A percentile compares a stretch with the other conserved stretches of the same genome.
phyloP scores from a whole-genome alignment of 108 stramenopile species.

The Aurantiochytrium sp. region DNA sequence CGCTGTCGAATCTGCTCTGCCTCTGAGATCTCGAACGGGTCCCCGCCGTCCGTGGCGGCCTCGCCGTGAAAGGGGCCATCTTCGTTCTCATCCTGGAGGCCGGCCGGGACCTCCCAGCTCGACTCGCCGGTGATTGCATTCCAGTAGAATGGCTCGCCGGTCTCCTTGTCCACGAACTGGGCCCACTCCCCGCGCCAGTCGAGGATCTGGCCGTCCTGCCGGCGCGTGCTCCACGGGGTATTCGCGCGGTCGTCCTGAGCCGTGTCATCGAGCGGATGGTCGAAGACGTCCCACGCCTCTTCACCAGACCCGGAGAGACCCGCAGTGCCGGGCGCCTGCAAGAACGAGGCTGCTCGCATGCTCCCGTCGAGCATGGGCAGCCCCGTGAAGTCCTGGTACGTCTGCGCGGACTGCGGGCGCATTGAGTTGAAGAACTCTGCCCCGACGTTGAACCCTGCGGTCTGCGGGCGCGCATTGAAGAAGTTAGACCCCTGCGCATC shows the following conservation, averaged over 20 bases:
- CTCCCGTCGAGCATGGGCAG: not conserved
- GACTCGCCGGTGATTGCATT: constrained; percentile 9
- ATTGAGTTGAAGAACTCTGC: not conserved
- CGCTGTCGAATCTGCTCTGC: constrained; percentile 9
- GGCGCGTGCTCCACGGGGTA: not conserved
- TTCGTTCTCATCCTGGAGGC: not conserved
- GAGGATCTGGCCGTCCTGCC: not conserved
- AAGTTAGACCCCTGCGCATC: not conserved
- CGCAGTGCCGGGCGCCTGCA: not conserved
- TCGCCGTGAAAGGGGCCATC: not conserved
- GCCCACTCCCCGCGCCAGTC: constrained; percentile 29
- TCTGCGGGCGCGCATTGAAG: not conserved
- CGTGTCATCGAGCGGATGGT: not conserved
- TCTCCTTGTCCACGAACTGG: constrained; percentile 19
- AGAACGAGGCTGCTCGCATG: not conserved
- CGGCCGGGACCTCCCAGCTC: not conserved
- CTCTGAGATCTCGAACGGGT: not conserved
- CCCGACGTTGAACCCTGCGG: not conserved
- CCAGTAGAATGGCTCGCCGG: not conserved
- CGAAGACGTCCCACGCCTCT: not conserved
- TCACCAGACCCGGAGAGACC: not conserved
- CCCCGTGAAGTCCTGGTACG: not conserved
- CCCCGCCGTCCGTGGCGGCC: not conserved
- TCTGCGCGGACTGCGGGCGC: not conserved
- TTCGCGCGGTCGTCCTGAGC: not conserved